Percentiles rank a stretch among this genome's conserved stretches.
phyloP scores from a whole-genome alignment of 331 rosid genomes.

The Ulmus americana region DNA sequence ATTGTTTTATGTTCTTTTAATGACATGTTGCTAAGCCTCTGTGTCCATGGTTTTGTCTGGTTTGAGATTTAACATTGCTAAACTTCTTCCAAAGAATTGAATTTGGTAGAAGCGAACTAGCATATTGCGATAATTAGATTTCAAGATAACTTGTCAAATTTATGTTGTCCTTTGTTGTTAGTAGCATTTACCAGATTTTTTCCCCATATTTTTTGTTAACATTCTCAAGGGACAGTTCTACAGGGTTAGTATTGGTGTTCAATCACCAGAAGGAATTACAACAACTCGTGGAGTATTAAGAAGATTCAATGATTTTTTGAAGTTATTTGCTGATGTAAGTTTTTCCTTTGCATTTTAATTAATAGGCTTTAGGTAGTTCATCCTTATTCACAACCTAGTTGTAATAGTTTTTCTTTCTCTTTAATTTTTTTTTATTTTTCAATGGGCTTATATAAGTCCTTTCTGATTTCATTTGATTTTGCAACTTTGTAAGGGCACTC shows the following conservation, averaged over 20 bases:
- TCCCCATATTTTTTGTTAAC: conserved; percentile 43
- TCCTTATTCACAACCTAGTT: background rate
- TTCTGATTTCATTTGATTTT: conserved; percentile 10
- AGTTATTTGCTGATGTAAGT: conserved; percentile 78
- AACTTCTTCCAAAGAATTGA: background rate
- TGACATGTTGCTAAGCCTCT: background rate
- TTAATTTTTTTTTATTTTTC: background rate
- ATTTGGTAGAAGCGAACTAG: background rate
- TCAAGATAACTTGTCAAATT: conserved; percentile 16
- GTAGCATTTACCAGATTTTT: conserved; percentile 13
- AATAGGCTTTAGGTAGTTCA: background rate
- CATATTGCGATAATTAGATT: background rate
- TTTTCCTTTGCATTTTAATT: conserved; percentile 13
- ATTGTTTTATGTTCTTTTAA: background rate
- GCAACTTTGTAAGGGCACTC: conserved; percentile 18
- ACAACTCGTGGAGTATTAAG: conserved; percentile 57
- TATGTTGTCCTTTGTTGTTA: background rate
- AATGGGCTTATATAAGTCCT: background rate
- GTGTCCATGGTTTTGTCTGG: background rate
- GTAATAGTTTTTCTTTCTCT: conserved; percentile 1
- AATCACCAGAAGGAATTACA: conserved; percentile 81
- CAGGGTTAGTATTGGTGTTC: conserved; percentile 96
- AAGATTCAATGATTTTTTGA: conserved; percentile 93
- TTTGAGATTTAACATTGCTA: background rate
- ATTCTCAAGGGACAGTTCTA: conserved; percentile 83